Conservation (phyloP, 164 flowering plant species). For the Cinnamomum micranthum region DNA sequence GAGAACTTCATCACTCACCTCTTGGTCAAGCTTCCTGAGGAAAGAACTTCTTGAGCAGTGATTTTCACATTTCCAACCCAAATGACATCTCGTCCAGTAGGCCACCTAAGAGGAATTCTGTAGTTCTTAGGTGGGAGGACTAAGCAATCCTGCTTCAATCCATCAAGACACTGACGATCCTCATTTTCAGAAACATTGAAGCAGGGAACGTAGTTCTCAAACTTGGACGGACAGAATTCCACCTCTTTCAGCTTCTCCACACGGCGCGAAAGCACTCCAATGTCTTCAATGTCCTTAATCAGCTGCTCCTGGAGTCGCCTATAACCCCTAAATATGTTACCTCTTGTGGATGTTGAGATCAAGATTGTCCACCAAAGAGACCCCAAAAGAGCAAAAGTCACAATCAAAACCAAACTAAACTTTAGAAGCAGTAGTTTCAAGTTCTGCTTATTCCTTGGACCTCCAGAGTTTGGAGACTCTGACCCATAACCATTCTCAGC, state of each 20-base stretch:
- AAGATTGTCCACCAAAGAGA: constrained; percentile 92
- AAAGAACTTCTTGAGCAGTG: constrained; percentile 88
- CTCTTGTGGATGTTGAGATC: constrained; percentile 59
- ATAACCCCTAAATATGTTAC: constrained; percentile 50
- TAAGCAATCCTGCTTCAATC: constrained; percentile 50
- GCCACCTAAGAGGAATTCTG: constrained; percentile 90
- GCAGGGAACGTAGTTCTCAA: constrained; percentile 79
- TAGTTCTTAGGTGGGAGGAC: constrained; percentile 77
- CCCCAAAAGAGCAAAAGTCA: constrained; percentile 69
- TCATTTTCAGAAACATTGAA: constrained; percentile 65
- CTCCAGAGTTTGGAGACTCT: constrained; percentile 41
- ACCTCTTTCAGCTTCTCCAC: constrained; percentile 59
- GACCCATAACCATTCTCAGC: constrained; percentile 58
- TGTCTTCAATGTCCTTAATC: constrained; percentile 69
- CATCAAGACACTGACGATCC: constrained; percentile 57
- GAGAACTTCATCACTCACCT: constrained; percentile 39
- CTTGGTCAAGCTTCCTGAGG: constrained; percentile 96
- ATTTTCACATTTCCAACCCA: constrained; percentile 91
- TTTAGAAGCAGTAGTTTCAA: constrained; percentile 44
- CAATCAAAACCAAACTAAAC: constrained; percentile 55
- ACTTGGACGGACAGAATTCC: constrained; percentile 63
- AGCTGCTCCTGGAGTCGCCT: constrained; percentile 80
- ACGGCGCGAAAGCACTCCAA: constrained; percentile 76
- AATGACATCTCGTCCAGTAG: constrained; percentile 88
- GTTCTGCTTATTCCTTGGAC: constrained; percentile 52